Conservation (phyloP, 2,329 filamentous ascomycete genomes). For the Xylaria sp. region DNA sequence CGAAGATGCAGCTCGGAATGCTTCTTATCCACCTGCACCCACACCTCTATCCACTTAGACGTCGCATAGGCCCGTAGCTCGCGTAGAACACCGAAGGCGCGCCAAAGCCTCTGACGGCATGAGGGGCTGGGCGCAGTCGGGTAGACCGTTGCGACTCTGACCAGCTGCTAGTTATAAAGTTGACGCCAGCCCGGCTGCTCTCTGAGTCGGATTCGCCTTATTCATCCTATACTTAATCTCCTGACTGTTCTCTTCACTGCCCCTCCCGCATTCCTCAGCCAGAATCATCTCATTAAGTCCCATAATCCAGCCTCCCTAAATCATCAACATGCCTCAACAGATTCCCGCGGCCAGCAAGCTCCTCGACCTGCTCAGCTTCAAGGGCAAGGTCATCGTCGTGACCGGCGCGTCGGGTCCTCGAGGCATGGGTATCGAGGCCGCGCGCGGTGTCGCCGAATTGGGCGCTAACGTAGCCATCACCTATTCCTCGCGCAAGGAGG, state of each 20-base stretch:
- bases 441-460: constrained; percentile 76
- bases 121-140: not conserved
- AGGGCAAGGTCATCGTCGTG: constrained; percentile 77
- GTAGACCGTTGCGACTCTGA: not conserved
- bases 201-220: not conserved
- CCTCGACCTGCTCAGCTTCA: constrained; percentile 75
- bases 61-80: constrained; percentile 23
- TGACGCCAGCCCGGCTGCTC: constrained; percentile 9
- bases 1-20: constrained; percentile 23
- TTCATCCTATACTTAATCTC: not conserved
- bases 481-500: constrained; percentile 75
- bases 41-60: constrained; percentile 43
- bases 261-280: not conserved
- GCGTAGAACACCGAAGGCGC: constrained; percentile 24
- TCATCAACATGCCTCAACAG: constrained; percentile 63
- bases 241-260: not conserved
- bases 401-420: constrained; percentile 76
- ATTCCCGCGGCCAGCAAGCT: constrained; percentile 69
- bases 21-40: constrained; percentile 32
- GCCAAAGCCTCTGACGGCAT: constrained; percentile 11
- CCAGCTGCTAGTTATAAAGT: constrained; percentile 29
- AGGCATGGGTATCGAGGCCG: constrained; percentile 77
- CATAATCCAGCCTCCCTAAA: not conserved
- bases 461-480: constrained; percentile 78
- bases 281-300: not conserved